These are phyloP conservation scores for Yarrowia sp. DNA, from an alignment of 805 yeast species.

Conservation along the genomic window DNA sequence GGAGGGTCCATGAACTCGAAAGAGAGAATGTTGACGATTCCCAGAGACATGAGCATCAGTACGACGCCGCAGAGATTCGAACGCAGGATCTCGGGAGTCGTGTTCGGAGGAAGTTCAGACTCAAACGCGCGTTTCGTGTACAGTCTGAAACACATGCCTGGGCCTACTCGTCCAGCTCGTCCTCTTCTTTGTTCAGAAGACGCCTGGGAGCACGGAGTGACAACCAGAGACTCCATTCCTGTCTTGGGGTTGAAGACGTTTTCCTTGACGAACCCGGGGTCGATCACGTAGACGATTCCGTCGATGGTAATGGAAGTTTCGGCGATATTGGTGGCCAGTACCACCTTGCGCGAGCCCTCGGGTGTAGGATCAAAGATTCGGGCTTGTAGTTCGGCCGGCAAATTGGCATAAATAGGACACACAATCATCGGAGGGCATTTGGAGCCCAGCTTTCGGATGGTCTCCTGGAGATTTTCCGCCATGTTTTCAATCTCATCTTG, in stretches of 20 bases:
- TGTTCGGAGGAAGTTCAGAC: slow-evolving; percentile 77
- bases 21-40: slow-evolving; percentile 75
- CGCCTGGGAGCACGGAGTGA: slow-evolving; percentile 90
- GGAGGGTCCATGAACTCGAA: slow-evolving; percentile 97
- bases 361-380: slow-evolving; percentile 91
- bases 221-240: slow-evolving; percentile 88
- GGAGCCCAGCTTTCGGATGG: slow-evolving; percentile 67
- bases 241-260: slow-evolving; percentile 85
- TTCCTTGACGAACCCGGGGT: slow-evolving; percentile 92
- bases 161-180: slow-evolving; percentile 96
- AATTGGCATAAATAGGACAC: slow-evolving; percentile 87
- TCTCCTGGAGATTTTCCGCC: slow-evolving; percentile 73
- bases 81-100: slow-evolving; percentile 91
- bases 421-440: slow-evolving; percentile 70
- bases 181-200: slow-evolving; percentile 97
- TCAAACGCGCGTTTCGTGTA: slow-evolving; percentile 83
- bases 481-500: slow-evolving; percentile 91
- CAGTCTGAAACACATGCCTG: slow-evolving; percentile 92
- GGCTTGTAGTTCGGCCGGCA: slow-evolving; percentile 90
- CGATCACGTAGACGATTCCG: slow-evolving; percentile 89
- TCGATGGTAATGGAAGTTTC: slow-evolving; percentile 97
- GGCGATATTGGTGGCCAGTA: slow-evolving; percentile 94
- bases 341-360: slow-evolving; percentile 79
- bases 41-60: slow-evolving; percentile 87
- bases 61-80: slow-evolving; percentile 85